Evolutionary conservation across 371 early-diverging fungal genomes (phyloP), one percentile per base, ranked within the genome.

Genomic region (Mucor saturninus): DNA sequence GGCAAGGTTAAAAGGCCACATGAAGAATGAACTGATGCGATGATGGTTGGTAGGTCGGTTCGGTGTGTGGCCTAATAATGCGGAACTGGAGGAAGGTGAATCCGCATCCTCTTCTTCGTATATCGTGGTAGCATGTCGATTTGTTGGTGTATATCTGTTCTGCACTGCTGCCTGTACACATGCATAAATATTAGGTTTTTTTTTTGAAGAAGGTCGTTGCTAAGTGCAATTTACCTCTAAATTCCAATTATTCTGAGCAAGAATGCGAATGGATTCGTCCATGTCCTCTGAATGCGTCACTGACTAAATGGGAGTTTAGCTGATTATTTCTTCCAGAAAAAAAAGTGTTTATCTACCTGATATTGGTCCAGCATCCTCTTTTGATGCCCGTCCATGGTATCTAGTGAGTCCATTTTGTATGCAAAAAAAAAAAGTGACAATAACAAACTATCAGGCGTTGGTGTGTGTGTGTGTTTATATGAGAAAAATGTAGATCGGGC

Each of bases 1-100:
- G 7, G 76, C 74, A 14, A 85, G 73, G 29, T 79, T 79, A 65
- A 87, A 66, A 7, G 89, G 89, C 79, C 86, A 85, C 11, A 83
- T 62, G 21, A 88, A 74, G 48, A 76, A 65, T 5, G 46, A 46
- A 21, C 7, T 5, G 21, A 46, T 21, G 15, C 46, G 8, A 5
- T 74, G 65, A 1, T 46, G 28, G 4, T 54, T 11, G 32, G 59
- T 21, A 46, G 52, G 45, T 6, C 40, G 14, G 42, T 11, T 7
- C 40, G 31, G 15, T 26, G 51, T 43, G 38, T 63, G 31, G 9
- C 69, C 65, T 14, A 69, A 40, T 5, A 69, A 50, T 21, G 69
- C 63, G n/a, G 68, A 68, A 3, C 68, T 64, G 7, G 72, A 59
- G 5, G 65, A 65, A 10, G 65, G 56, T 2, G 69, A 59, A 40